phyloP scores from a whole-genome alignment of 495 filamentous ascomycete species.

The Terfezia claveryi region DNA sequence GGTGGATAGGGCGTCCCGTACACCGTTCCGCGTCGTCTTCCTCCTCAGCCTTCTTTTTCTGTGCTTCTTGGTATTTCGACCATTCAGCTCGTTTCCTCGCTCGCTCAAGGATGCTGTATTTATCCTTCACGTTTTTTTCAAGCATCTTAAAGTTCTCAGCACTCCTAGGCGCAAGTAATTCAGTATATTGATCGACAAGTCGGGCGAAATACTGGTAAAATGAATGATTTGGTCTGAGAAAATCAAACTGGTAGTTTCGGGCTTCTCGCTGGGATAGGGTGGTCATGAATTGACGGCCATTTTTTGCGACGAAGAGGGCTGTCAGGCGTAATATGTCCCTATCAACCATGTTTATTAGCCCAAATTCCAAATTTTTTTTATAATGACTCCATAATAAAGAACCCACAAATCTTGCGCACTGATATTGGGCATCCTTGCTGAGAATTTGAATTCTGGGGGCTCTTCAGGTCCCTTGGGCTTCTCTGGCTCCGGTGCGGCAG shows the following conservation, averaged over 20 bases:
- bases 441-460: conserved; percentile 84
- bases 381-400: too few species aligned
- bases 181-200: conserved; percentile 83
- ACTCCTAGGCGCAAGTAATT: conserved; percentile 48
- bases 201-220: conserved; percentile 86
- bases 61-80: conserved; percentile 58
- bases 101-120: conserved; percentile 54
- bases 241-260: conserved; percentile 90
- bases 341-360: not conserved
- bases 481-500: conserved; percentile 36
- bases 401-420: conserved; percentile 59
- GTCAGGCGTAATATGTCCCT: conserved; percentile 68
- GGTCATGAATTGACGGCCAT: conserved; percentile 78
- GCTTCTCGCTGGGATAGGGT: conserved; percentile 67
- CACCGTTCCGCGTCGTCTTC: conserved; percentile 57
- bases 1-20: not conserved
- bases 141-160: conserved; percentile 51
- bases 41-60: conserved; percentile 77
- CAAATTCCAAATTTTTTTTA: too few species aligned
- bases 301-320: conserved; percentile 73
- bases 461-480: conserved; percentile 55
- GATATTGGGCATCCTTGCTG: conserved; percentile 92
- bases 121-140: conserved; percentile 53
- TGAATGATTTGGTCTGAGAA: conserved; percentile 83
- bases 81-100: conserved; percentile 73